phyloP scores from a whole-genome alignment of 352 stramenopile species.

The Phytophthora crassamura region DNA sequence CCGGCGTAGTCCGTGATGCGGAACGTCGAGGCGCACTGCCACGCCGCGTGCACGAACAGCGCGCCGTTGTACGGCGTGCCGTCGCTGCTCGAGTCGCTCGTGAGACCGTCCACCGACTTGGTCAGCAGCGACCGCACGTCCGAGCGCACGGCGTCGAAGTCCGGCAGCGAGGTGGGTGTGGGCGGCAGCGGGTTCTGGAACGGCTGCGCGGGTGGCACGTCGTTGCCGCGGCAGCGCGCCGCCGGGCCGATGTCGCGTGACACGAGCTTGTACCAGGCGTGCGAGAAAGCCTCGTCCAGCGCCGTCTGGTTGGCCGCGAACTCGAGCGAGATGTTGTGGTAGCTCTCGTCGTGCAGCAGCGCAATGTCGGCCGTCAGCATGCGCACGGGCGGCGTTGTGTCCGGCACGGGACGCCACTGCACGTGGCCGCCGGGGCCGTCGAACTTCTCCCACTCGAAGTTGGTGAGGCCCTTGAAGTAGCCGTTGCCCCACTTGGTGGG shows the following conservation, averaged over 20 bases:
- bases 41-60: slow-evolving; percentile 83
- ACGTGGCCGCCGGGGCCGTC: slow-evolving; percentile 71
- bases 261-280: slow-evolving; percentile 72
- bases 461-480: slow-evolving; percentile 89
- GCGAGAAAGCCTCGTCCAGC: slow-evolving; percentile 75
- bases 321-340: slow-evolving; percentile 67
- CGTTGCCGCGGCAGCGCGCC: slow-evolving; percentile 48
- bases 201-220: slow-evolving; percentile 51
- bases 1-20: slow-evolving; percentile 75
- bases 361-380: slow-evolving; percentile 89
- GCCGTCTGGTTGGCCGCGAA: slow-evolving; percentile 69
- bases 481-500: slow-evolving; percentile 94
- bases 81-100: too few species aligned
- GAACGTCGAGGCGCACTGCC: slow-evolving; percentile 91
- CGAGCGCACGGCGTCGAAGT: slow-evolving; percentile 44
- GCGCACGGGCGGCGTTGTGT: slow-evolving; percentile 65
- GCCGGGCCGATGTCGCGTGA: slow-evolving; percentile 63
- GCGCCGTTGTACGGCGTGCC: slow-evolving; percentile 44
- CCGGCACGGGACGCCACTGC: slow-evolving; percentile 74
- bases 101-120: slow-evolving; percentile 30
- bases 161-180: slow-evolving; percentile 30
- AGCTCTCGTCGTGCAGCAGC: slow-evolving; percentile 74
- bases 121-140: slow-evolving; percentile 40
- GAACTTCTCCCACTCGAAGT: slow-evolving; percentile 89
- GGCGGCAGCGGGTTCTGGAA: slow-evolving; percentile 61